Base-by-base conservation (phyloP, 192 early-diverging fungal genomes). In the Backusella tarrabulga region DNA sequence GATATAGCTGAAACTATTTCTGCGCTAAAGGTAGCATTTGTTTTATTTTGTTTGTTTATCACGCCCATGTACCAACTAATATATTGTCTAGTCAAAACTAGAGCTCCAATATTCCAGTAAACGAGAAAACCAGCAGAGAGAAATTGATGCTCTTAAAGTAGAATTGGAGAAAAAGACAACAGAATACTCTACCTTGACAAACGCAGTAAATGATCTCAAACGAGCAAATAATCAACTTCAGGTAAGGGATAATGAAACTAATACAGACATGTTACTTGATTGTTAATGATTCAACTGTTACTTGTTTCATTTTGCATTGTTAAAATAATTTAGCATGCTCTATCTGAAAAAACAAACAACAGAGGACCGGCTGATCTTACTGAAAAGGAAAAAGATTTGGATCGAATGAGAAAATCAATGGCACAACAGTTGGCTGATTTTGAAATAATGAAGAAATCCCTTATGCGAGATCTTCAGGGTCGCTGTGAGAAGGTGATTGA, bases 401-500 rank as follows among this genome's bases (percentile, higher is more conserved):
- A 94, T 72, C 83, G 90, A 54, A 92, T 97, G 81, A 84, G 92
- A 69, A 83, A 80, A 50, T 77, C 73, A 19, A 83, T 83, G 82
- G 76, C 71, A 11, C 70, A 79, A 34, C 82, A 83, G 52, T 88
- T 98, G 68, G 85, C 91, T 29, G 97, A 99, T 71, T 98, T 97
- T 85, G 98, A 99, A 77, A 90, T 92, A 67, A 98, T 97, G 96
- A 97, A 97, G 87, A 97, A 98, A 90, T 94, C 94, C 40, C 86
- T 99, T 76, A 97, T 98, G 96, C 92, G 94, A 52, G 97, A 98
- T 81, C 90, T 99, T 63, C 95, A 98, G 84, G 93, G 95, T 85
- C 93, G 97, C 44, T 98, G 96, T 85, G 97, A 99, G 82, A 95
- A 96, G 90, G 95, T 97, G 68, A 95, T 99, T 34, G 97, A 99